Base-by-base conservation (phyloP, 805 yeast genomes). In the Candida piceae region DNA sequence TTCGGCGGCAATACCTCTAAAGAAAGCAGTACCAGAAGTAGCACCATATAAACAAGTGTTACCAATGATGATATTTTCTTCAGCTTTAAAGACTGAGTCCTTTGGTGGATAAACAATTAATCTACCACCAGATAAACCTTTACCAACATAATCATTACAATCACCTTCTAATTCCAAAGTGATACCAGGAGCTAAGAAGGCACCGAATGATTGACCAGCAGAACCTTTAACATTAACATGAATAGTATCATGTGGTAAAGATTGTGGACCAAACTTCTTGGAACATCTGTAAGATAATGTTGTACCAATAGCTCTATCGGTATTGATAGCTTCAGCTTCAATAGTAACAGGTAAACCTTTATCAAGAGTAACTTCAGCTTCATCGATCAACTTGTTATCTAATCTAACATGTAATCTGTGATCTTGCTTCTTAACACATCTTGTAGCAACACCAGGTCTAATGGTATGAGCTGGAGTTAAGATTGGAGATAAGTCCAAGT, bases 201-300 rank as follows among this genome's bases (percentile, higher is more conserved):
- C 98, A 69, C 98, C 98, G 58, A 93, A 90, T 3, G 97, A 88
- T 69, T 90, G 98, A 55, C 98, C 98, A 20, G 98, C 98, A 39
- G 89, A 82, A 47, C 98, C 98, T 56, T 71, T 73, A 40, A 85
- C 76, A 58, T 89, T 84, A 29, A 89, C 97, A 51, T 89, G 97
- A 48, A 90, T 83, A 13, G 97, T 93, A 63, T 93, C 97, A 53
- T 86, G 90, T 16, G 98, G 98, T 55, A 90, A 71, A 24, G 97
- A 95, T 45, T 76, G 69, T 55, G 89, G 96, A 46, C 98, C 98
- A 59, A 87, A 90, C 45, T 73, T 78, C 69, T 90, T 90, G 26
- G 97, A 88, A 33, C 90, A 82, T 56, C 97, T 76, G 70, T 90
- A 93, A 3, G 97, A 87, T 52, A 90, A 71, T 3, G 97, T 93